Percentiles rank a stretch among this genome's conserved stretches.
Conservation (phyloP, 2,329 filamentous ascomycete species). For the Epicoccum nigrum region DNA sequence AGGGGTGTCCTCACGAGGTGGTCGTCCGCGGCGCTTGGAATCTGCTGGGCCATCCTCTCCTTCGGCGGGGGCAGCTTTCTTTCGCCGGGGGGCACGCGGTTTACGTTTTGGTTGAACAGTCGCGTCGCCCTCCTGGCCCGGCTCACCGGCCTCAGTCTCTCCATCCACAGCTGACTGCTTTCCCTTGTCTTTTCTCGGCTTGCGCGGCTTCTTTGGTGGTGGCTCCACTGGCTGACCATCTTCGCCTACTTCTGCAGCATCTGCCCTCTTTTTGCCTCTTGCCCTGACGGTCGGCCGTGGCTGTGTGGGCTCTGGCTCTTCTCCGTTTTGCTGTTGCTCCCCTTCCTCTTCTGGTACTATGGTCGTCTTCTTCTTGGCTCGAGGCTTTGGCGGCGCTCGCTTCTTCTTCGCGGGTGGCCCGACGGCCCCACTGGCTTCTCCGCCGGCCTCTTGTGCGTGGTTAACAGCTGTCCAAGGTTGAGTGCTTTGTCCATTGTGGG, state of each 20-base stretch:
- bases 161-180: conserved; percentile 13
- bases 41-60: conserved; percentile 19
- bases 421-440: conserved; percentile 13
- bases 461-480: conserved; percentile 43
- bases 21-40: conserved; percentile 34
- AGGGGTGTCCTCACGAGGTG: conserved; percentile 40
- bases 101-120: conserved; percentile 22
- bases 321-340: conserved; percentile 16
- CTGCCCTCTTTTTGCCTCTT: conserved; percentile 26
- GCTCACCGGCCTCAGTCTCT: conserved; percentile 8
- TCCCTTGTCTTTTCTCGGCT: conserved; percentile 35
- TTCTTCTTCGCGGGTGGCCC: conserved; percentile 19
- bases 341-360: conserved; percentile 3
- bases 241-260: conserved; percentile 13
- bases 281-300: conserved; percentile 24
- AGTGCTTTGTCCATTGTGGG: conserved; percentile 14
- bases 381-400: conserved; percentile 21
- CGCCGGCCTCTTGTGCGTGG: conserved; percentile 21
- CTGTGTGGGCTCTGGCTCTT: conserved; percentile 19
- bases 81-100: conserved; percentile 27
- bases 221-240: conserved; percentile 20
- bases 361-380: conserved; percentile 14
- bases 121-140: conserved; percentile 10
- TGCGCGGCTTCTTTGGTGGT: conserved; percentile 36
- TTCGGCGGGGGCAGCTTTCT: conserved; percentile 20